Conservation (phyloP, 768 basidiomycete genomes). For the Mycena rosella region DNA sequence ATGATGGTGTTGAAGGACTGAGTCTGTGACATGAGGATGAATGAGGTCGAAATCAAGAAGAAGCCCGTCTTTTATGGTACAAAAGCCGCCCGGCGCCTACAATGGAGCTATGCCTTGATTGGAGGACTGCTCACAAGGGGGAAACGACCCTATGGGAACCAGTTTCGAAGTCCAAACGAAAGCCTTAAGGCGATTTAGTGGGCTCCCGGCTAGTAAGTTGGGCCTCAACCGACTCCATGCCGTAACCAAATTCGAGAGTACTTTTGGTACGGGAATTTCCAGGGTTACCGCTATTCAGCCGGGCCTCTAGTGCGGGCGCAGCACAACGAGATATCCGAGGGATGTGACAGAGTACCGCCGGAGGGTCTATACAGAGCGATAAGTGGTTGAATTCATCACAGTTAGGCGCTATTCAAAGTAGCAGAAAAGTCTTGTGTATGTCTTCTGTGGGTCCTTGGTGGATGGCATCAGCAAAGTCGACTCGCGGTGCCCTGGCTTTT, state of each 20-base stretch:
- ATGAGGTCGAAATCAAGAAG: not conserved
- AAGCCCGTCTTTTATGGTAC: slow-evolving; percentile 10
- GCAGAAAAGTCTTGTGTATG: not conserved
- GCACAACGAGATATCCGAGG: too few species aligned
- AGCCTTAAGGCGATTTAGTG: slow-evolving; percentile 23
- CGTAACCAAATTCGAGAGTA: slow-evolving; percentile 6
- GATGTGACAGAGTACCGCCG: too few species aligned
- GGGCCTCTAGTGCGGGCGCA: too few species aligned
- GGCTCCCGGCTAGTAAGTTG: slow-evolving; percentile 1
- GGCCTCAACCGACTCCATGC: not conserved
- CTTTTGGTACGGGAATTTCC: too few species aligned
- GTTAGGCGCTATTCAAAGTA: not conserved
- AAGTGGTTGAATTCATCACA: too few species aligned
- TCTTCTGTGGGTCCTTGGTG: slow-evolving; percentile 25
- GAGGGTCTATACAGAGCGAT: too few species aligned
- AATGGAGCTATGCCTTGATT: not conserved
- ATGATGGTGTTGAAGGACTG: slow-evolving; percentile 52
- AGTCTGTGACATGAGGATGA: slow-evolving; percentile 14
- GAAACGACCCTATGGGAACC: not conserved
- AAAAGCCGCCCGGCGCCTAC: slow-evolving; percentile 3
- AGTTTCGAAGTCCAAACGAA: not conserved
- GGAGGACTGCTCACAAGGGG: not conserved
- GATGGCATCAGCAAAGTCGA: slow-evolving; percentile 12
- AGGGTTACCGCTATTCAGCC: too few species aligned
- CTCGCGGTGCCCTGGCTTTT: too few species aligned